phyloP scores from a whole-genome alignment of 2,329 filamentous ascomycete species.

The Tetracladium maxilliforme region DNA sequence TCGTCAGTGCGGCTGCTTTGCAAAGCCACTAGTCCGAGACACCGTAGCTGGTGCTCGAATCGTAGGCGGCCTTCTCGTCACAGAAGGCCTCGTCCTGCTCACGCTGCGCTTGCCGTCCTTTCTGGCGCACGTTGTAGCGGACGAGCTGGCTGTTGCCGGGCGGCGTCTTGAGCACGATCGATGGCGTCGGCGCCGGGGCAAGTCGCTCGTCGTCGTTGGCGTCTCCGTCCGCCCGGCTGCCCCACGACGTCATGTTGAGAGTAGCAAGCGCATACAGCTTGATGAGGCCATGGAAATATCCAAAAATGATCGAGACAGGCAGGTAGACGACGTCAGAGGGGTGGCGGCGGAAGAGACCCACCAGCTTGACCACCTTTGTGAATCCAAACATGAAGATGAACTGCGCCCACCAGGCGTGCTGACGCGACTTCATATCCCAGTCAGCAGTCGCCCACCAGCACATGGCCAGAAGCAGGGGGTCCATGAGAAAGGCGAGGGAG shows the following conservation, averaged over 20 bases:
- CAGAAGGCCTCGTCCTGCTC: too few relatives aligned
- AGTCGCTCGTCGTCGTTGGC: constrained; percentile 63
- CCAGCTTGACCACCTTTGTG: constrained; percentile 81
- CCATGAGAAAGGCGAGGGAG: constrained; percentile 68
- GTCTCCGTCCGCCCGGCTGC: constrained; percentile 83
- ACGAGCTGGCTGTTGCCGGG: too few relatives aligned
- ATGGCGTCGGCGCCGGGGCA: constrained; percentile 28
- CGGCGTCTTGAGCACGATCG: constrained; percentile 11
- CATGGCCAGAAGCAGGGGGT: constrained; percentile 56
- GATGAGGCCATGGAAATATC: constrained; percentile 84
- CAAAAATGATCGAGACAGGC: constrained; percentile 77
- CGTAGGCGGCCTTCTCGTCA: too few relatives aligned
- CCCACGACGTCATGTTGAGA: constrained; percentile 83
- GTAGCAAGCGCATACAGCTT: constrained; percentile 81
- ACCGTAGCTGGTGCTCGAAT: too few relatives aligned
- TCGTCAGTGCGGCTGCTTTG: too few relatives aligned
- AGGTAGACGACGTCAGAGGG: constrained; percentile 68
- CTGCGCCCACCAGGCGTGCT: constrained; percentile 43
- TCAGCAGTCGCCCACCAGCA: constrained; percentile 53
- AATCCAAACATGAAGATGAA: constrained; percentile 69
- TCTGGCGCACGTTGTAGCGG: too few relatives aligned
- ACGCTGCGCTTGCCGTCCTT: too few relatives aligned
- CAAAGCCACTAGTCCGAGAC: too few relatives aligned
- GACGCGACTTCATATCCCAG: constrained; percentile 38
- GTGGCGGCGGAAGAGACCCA: constrained; percentile 74